Evolutionary conservation across 768 basidiomycete species (phyloP).

Genomic region (Leucosporidium creatinivorum): DNA sequence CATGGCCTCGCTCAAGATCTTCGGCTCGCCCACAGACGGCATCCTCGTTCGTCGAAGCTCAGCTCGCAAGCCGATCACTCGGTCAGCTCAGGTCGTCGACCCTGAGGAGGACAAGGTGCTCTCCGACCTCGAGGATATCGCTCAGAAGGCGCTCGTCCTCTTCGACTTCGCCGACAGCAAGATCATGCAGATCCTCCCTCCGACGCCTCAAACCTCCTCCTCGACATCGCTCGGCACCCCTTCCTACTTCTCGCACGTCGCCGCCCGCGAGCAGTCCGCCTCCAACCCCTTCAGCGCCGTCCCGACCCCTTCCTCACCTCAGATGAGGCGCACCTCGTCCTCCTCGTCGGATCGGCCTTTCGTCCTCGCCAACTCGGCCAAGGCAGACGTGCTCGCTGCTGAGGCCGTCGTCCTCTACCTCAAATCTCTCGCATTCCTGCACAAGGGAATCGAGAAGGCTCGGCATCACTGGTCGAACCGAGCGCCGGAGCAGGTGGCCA

Average conservation of each 20-base stretch:
- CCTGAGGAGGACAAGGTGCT: constrained; percentile 71
- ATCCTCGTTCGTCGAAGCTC: constrained; percentile 37
- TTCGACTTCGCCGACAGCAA: constrained; percentile 84
- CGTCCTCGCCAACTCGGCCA: constrained; percentile 18
- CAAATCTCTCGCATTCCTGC: constrained; percentile 83
- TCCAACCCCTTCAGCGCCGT: constrained; percentile 31
- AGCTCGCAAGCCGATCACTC: constrained; percentile 28
- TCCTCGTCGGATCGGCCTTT: constrained; percentile 35
- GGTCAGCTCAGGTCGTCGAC: constrained; percentile 21
- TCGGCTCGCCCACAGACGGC: constrained; percentile 39
- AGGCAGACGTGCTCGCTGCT: constrained; percentile 32
- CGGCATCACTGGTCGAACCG: constrained; percentile 60
- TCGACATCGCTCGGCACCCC: constrained; percentile 25
- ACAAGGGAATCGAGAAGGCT: constrained; percentile 82
- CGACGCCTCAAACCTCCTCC: constrained; percentile 48
- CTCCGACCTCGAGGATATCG: constrained; percentile 73
- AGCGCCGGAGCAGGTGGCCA: constrained; percentile 61
- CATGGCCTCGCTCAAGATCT: constrained; percentile 43
- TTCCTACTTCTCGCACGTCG: constrained; percentile 28
- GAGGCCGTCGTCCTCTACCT: constrained; percentile 84
- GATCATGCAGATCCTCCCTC: constrained; percentile 82
- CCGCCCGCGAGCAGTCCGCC: constrained; percentile 28
- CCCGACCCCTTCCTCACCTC: constrained; percentile 20
- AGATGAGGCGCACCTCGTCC: constrained; percentile 37
- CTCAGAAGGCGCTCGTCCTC: constrained; percentile 91